Evolutionary conservation across 371 early-diverging fungal genomes (phyloP).

Genomic region (Conidiobolus incongruus): DNA sequence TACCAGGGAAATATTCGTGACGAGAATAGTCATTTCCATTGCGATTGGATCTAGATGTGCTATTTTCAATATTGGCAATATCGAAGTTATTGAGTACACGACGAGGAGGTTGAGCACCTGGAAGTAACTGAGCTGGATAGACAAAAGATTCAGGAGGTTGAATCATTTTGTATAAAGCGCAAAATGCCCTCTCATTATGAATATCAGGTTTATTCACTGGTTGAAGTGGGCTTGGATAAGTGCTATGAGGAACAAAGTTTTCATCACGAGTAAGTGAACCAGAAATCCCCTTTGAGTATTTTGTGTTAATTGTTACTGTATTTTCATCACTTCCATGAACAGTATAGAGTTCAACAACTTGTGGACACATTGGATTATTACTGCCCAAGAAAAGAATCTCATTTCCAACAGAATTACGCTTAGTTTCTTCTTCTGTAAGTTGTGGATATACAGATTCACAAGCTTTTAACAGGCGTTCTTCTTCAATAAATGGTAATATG

Average conservation of each 20-base stretch:
- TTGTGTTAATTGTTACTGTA: slow-evolving; percentile 23
- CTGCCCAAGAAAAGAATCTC: slow-evolving; percentile 25
- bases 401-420: slow-evolving; percentile 42
- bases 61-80: too few relatives aligned
- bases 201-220: slow-evolving; percentile 30
- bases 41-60: too few relatives aligned
- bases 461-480: slow-evolving; percentile 55
- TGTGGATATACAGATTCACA: neutral
- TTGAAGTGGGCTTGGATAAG: slow-evolving; percentile 36
- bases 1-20: neutral
- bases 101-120: neutral
- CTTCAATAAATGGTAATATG: slow-evolving; percentile 75
- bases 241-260: slow-evolving; percentile 42
- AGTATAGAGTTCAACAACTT: slow-evolving; percentile 6
- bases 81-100: neutral
- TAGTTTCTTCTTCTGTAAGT: neutral
- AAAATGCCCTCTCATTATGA: slow-evolving; percentile 23
- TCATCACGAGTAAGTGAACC: slow-evolving; percentile 40
- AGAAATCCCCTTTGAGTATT: slow-evolving; percentile 25
- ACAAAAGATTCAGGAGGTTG: neutral
- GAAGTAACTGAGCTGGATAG: neutral
- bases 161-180: neutral
- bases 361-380: slow-evolving; percentile 34
- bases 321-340: too few relatives aligned
- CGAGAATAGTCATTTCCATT: neutral